Conservation (phyloP, 306 rosid genomes). For the Malus sieversii region DNA sequence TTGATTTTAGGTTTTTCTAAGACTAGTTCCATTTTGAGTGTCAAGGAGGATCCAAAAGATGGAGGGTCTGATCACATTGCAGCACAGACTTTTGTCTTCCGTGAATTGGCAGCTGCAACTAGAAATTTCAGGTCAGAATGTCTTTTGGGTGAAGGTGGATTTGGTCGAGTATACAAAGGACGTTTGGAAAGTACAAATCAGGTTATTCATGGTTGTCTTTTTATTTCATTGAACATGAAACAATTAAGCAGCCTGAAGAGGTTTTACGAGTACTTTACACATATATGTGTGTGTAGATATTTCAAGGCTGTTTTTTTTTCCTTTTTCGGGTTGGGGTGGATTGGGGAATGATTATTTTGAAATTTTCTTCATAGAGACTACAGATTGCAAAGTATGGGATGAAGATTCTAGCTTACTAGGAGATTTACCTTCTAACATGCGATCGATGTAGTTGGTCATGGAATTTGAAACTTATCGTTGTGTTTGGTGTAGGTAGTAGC, state of each 20-base stretch:
- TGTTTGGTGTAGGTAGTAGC: slow-evolving; percentile 63
- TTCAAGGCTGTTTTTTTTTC: background rate
- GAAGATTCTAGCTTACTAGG: background rate
- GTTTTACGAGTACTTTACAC: background rate
- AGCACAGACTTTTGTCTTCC: slow-evolving; percentile 78
- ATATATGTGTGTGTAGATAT: background rate
- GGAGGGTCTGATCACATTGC: slow-evolving; percentile 70
- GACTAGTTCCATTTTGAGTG: slow-evolving; percentile 43
- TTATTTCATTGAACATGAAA: background rate
- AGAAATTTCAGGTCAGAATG: slow-evolving; percentile 78
- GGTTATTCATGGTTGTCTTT: slow-evolving; percentile 35
- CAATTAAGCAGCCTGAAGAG: background rate
- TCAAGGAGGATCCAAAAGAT: slow-evolving; percentile 38
- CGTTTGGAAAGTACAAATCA: slow-evolving; percentile 63
- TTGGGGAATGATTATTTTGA: background rate
- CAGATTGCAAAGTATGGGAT: background rate
- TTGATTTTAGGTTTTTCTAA: slow-evolving; percentile 41
- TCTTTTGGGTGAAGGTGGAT: slow-evolving; percentile 92
- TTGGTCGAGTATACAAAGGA: slow-evolving; percentile 92
- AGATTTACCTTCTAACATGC: background rate
- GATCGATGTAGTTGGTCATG: background rate
- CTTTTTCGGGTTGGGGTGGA: background rate
- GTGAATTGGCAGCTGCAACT: slow-evolving; percentile 88
- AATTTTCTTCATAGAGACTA: background rate
- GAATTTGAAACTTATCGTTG: slow-evolving; percentile 10